Conservation (phyloP, 2,329 filamentous ascomycete genomes). For the Epichloe coenophiala region DNA sequence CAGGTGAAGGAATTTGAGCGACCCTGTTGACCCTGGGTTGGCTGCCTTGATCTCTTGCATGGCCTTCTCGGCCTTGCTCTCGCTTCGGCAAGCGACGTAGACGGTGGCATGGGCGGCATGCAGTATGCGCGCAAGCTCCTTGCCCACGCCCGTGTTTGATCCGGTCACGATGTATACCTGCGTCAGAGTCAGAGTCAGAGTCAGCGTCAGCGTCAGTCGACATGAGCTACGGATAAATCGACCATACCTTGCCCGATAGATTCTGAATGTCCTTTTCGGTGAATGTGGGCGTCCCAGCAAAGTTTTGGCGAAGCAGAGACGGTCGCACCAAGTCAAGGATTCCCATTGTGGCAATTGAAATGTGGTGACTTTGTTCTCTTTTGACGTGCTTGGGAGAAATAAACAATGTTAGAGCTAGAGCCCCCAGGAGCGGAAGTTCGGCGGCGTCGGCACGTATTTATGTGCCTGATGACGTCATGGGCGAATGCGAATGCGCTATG, state of each 20-base stretch:
- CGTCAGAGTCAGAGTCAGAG: too few relatives aligned
- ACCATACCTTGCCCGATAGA: slow-evolving; percentile 30
- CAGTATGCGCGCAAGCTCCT: slow-evolving; percentile 37
- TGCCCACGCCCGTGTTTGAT: slow-evolving; percentile 31
- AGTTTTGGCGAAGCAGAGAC: neutral
- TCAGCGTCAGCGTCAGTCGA: too few relatives aligned
- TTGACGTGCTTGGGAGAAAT: too few relatives aligned
- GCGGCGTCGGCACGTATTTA: too few relatives aligned
- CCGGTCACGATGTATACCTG: slow-evolving; percentile 38
- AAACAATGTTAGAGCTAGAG: too few relatives aligned
- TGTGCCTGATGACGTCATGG: too few relatives aligned
- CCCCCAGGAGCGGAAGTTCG: too few relatives aligned
- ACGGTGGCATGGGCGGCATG: slow-evolving; percentile 40
- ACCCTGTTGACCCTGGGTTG: slow-evolving; percentile 23
- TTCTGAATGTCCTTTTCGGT: slow-evolving; percentile 51
- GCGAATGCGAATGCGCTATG: too few relatives aligned
- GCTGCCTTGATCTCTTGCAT: slow-evolving; percentile 28
- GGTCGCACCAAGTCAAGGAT: neutral
- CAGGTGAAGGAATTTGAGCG: slow-evolving; percentile 29
- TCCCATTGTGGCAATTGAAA: neutral
- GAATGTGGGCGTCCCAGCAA: slow-evolving; percentile 11
- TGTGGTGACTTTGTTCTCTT: too few relatives aligned
- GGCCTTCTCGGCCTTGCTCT: slow-evolving; percentile 29
- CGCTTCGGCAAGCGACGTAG: slow-evolving; percentile 38
- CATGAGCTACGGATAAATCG: neutral